Evolutionary conservation across 2,329 filamentous ascomycete species (phyloP), one percentile per base, ranked within the genome.

Genomic region (Xenosphaeropsis pyriputrescens): DNA sequence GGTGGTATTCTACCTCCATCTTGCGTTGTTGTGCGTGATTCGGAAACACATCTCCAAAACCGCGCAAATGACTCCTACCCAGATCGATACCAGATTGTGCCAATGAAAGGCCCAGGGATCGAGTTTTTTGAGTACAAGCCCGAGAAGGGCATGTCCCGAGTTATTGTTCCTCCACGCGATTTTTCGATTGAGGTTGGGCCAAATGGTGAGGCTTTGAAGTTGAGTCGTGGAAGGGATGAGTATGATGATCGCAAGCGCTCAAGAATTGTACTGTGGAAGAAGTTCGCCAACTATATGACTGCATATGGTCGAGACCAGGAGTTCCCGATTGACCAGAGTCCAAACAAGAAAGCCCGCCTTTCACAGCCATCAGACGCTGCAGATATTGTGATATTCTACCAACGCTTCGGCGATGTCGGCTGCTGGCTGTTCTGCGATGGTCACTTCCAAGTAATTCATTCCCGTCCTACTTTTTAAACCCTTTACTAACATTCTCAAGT

Each of bases 381-480:
- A 29, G 73, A 77, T 45, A 62, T 86, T 36, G 79, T 88, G 33
- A 82, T 77, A 1, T 88, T 88, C 47, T 89, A 88, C 54, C 83
- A 89, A 59, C 69, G 83, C 35, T 79, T 85, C 42, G 82, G 83
- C 32, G 82, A 83, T 49, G 81, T 88, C 19, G 81, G 82, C 13
- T 80, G 83, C 57, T 88, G 82, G 82, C 75, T 77, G 36, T 89
- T 89, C 50, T 73, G 72, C 39, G 82, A 89, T 53, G 84, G 84
- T 2, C 81, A 84, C 49, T 68, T 88, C 46, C 82, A 83, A 65
- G 75, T 79, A 62, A 47, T 59, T 47, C 41, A 6, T 18, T 4
- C 35, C 16, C 16, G 18, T 11, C 34, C 11, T 18, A 16, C 18
- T 31, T 8, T 35, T 18, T 34, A 30, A 31, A 38, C 14, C 22